These are phyloP conservation scores for Acacia concinna DNA, from an alignment of 331 rosid species.

Conservation along the genomic window DNA sequence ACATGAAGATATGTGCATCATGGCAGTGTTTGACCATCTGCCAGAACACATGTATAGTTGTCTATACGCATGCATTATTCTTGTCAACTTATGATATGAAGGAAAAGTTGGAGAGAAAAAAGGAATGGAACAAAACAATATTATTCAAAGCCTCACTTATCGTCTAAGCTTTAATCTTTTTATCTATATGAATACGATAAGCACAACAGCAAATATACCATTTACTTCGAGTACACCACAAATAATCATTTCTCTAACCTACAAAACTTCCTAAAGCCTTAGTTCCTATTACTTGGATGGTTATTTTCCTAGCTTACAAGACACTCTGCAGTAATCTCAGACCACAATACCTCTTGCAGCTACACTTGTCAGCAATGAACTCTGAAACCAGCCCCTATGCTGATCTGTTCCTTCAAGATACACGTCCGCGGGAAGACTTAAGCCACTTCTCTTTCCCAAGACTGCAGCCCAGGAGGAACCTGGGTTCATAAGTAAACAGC, in stretches of 20 bases:
- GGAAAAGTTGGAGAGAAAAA: not conserved
- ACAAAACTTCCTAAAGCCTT: not conserved
- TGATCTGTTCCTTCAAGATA: constrained; percentile 99
- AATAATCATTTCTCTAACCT: not conserved
- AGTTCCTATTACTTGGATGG: not conserved
- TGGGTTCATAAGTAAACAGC: constrained; percentile 47
- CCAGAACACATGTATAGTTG: constrained; percentile 11
- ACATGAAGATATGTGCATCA: constrained; percentile 4
- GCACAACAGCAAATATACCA: not conserved
- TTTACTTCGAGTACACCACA: not conserved
- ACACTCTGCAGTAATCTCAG: not conserved
- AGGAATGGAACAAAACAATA: not conserved
- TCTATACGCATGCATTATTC: not conserved
- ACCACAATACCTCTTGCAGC: constrained; percentile 74
- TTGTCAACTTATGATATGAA: constrained; percentile 4
- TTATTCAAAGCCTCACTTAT: not conserved
- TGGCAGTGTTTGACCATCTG: not conserved
- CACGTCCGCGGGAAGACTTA: constrained; percentile 83
- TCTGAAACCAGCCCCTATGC: constrained; percentile 99
- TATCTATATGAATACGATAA: not conserved
- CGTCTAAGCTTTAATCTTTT: not conserved
- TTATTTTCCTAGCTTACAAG: not conserved
- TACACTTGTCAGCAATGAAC: constrained; percentile 88
- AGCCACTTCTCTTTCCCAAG: constrained; percentile 66
- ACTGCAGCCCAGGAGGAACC: constrained; percentile 99